phyloP scores from a whole-genome alignment of 129 eudicot species.

The Apium graveolens region DNA sequence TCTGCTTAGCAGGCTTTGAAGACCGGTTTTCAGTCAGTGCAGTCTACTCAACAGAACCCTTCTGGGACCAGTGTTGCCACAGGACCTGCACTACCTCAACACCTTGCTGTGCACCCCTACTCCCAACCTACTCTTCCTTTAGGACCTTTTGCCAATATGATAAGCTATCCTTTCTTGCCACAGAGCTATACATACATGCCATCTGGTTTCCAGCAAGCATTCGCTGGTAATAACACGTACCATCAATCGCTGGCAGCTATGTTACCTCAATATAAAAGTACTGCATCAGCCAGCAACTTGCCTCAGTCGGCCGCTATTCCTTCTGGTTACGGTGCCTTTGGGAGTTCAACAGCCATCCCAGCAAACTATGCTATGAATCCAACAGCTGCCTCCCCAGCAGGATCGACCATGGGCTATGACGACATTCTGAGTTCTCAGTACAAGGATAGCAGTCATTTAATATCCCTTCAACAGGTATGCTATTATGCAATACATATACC shows the following conservation, averaged over 20 bases:
- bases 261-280: conserved; percentile 77
- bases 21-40: conserved; percentile 59
- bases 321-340: conserved; percentile 75
- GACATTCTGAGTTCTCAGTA: conserved; percentile 80
- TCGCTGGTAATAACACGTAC: conserved; percentile 72
- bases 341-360: conserved; percentile 57
- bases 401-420: conserved; percentile 63
- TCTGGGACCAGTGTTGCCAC: conserved; percentile 56
- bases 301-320: conserved; percentile 83
- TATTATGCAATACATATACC: not conserved
- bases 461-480: conserved; percentile 91
- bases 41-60: conserved; percentile 51
- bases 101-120: conserved; percentile 72
- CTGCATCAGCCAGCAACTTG: conserved; percentile 64
- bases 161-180: conserved; percentile 72
- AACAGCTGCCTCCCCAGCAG: conserved; percentile 68
- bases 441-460: conserved; percentile 68
- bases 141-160: conserved; percentile 80
- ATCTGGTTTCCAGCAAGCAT: conserved; percentile 79
- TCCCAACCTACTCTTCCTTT: conserved; percentile 76
- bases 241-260: conserved; percentile 75
- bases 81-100: conserved; percentile 77
- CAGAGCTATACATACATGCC: conserved; percentile 92
- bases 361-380: conserved; percentile 75
- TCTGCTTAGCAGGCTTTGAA: conserved; percentile 55